Conservation (phyloP, 208 protist species). For the Porcisia deanei region DNA sequence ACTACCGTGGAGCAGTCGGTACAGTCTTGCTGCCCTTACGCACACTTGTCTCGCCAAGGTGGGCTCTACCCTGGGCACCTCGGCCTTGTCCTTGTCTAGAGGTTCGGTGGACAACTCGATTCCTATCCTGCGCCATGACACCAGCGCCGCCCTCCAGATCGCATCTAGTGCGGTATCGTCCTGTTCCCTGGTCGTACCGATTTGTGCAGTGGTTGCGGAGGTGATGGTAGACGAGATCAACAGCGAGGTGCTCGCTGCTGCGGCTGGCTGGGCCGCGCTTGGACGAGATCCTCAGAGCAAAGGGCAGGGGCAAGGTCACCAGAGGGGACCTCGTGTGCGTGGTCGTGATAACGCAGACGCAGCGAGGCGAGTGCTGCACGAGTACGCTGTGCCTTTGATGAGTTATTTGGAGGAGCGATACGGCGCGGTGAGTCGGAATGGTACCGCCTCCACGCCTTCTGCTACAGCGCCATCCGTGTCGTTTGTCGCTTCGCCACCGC, state of each 20-base stretch:
- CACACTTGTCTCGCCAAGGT: constrained; percentile 24
- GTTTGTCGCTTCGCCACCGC: background rate
- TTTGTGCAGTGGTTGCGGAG: constrained; percentile 40
- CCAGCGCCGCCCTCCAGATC: constrained; percentile 20
- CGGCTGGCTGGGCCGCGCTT: constrained; percentile 32
- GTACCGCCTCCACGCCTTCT: background rate
- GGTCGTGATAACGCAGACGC: constrained; percentile 27
- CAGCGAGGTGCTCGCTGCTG: constrained; percentile 23
- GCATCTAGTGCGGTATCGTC: constrained; percentile 11
- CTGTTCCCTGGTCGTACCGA: constrained; percentile 29
- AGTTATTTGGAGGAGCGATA: constrained; percentile 13
- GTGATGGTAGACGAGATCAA: constrained; percentile 25
- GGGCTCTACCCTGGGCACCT: background rate
- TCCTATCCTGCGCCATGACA: constrained; percentile 6
- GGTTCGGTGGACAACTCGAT: background rate
- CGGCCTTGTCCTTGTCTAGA: background rate
- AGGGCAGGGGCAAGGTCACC: background rate
- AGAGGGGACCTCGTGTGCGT: background rate
- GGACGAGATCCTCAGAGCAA: constrained; percentile 24
- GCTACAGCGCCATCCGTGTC: background rate
- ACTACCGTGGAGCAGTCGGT: constrained; percentile 29
- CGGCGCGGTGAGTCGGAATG: background rate
- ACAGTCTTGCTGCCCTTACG: constrained; percentile 32
- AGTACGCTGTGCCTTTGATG: constrained; percentile 19
- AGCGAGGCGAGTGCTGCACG: constrained; percentile 27